Evolutionary conservation across 208 protist species (phyloP), one percentile per base, ranked within the genome.

Genomic region (Wallacemonas sp.): DNA sequence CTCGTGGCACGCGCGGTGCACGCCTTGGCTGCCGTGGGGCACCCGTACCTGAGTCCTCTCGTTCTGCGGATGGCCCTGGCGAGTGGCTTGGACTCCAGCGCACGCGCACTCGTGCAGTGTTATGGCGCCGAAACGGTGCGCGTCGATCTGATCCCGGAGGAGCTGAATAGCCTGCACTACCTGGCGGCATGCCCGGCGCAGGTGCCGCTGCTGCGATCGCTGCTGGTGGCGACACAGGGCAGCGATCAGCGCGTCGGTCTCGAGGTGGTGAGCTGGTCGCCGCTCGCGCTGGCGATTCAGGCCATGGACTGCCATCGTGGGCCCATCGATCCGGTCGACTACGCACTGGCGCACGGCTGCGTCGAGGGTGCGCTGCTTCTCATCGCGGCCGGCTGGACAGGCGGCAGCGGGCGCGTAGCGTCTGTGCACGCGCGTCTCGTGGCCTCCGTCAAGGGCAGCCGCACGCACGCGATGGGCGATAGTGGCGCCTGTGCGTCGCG

Each of bases 161-260:
- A 77, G 46, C 54, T 93, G 17, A 83, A 70, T 57, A 75, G 76
- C 17, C 47, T 93, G 23, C 81, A 87, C 27, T 77, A 87, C 74
- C 63, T 93, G 12, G 76, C 76, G 32, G 64, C 70, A 17, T 49
- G 71, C 21, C 46, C 43, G 6, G 55, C 33, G 12, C 66, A 87
- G 0, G 75, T 74, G 26, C 66, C 56, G 17, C 34, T 83, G 68
- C 83, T 93, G 44, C 80, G 78, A 4, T 77, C 82, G 1, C 56
- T 88, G 48, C 62, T 93, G 3, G 64, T 82, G 8, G 48, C 66
- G 61, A 64, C 41, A 1, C 68, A 62, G 8, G 49, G 39, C 41
- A 71, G 72, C 38, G 65, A 74, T 41, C 71, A 70, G 26, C 62
- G 60, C 24, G 55, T 72, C 24, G 52, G 52, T 41, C 34, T 72